These are phyloP conservation scores for Oxytropis ochrocephala DNA, from an alignment of 306 rosid species.

Conservation along the genomic window DNA sequence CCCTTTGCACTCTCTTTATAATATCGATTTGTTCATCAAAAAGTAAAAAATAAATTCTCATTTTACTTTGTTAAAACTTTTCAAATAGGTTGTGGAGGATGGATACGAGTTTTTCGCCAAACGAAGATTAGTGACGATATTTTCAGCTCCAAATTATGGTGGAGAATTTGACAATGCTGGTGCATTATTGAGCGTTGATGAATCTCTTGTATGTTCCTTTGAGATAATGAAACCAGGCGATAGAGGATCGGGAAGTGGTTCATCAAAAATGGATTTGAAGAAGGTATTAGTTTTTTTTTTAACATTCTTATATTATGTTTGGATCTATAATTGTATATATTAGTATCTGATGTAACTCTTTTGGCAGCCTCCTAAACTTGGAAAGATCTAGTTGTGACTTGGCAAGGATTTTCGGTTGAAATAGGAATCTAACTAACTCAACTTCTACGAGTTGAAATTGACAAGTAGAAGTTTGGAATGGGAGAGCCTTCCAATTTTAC, in stretches of 20 bases:
- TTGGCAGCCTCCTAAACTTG: slow-evolving; percentile 56
- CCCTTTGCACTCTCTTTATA: too few relatives aligned
- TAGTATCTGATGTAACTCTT: neutral
- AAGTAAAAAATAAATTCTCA: too few relatives aligned
- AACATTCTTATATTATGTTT: neutral
- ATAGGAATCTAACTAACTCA: slow-evolving; percentile 29
- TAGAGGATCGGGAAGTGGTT: slow-evolving; percentile 44
- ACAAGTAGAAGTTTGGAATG: slow-evolving; percentile 32
- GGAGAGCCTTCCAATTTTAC: slow-evolving; percentile 28
- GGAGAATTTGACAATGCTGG: slow-evolving; percentile 88
- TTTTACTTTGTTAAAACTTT: neutral
- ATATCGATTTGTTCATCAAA: too few relatives aligned
- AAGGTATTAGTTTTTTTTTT: slow-evolving; percentile 39
- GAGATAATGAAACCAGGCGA: slow-evolving; percentile 62
- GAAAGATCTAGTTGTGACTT: slow-evolving; percentile 33
- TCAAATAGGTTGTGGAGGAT: slow-evolving; percentile 77
- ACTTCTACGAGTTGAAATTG: slow-evolving; percentile 23
- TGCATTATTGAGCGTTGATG: slow-evolving; percentile 70
- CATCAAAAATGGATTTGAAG: slow-evolving; percentile 36
- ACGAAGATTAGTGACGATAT: slow-evolving; percentile 71
- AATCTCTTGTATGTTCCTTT: slow-evolving; percentile 68
- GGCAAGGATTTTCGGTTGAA: slow-evolving; percentile 32
- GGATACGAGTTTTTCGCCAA: slow-evolving; percentile 81
- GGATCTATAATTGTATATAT: neutral
- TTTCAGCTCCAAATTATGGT: slow-evolving; percentile 88